These are phyloP conservation scores for Lactifluus rugatus DNA, from an alignment of 768 basidiomycete species.

Conservation along the genomic window DNA sequence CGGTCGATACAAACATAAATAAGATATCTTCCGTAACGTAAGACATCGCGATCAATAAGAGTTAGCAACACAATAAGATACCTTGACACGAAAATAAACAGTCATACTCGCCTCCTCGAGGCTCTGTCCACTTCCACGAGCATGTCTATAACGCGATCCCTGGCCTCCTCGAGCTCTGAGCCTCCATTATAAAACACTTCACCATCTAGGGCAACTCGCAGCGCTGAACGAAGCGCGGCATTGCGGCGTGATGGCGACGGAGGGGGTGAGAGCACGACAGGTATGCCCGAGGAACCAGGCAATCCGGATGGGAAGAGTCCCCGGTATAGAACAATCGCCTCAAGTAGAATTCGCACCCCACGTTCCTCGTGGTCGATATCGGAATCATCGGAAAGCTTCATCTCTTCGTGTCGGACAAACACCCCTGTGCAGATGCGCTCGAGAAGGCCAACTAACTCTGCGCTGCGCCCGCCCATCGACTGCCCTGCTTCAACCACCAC, in stretches of 20 bases:
- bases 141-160: slow-evolving; percentile 69
- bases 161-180: slow-evolving; percentile 53
- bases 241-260: slow-evolving; percentile 40
- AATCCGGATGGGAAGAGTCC: slow-evolving; percentile 42
- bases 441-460: slow-evolving; percentile 42
- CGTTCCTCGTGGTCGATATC: slow-evolving; percentile 32
- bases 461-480: slow-evolving; percentile 51
- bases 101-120: slow-evolving; percentile 14
- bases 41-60: not conserved
- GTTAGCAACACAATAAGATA: slow-evolving; percentile 6
- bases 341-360: slow-evolving; percentile 47
- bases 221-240: slow-evolving; percentile 31
- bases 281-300: slow-evolving; percentile 21
- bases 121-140: slow-evolving; percentile 31
- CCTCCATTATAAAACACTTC: slow-evolving; percentile 35
- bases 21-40: not conserved
- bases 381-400: slow-evolving; percentile 19
- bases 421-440: slow-evolving; percentile 34
- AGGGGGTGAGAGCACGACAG: slow-evolving; percentile 46
- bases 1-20: not conserved
- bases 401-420: slow-evolving; percentile 26
- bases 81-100: slow-evolving; percentile 16
- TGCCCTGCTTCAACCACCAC: slow-evolving; percentile 49
- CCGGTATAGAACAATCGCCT: slow-evolving; percentile 51
- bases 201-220: slow-evolving; percentile 49